Conservation (phyloP, 228 moss, liverwort and hornwort genomes). For the Sphagnum magellanicum region DNA sequence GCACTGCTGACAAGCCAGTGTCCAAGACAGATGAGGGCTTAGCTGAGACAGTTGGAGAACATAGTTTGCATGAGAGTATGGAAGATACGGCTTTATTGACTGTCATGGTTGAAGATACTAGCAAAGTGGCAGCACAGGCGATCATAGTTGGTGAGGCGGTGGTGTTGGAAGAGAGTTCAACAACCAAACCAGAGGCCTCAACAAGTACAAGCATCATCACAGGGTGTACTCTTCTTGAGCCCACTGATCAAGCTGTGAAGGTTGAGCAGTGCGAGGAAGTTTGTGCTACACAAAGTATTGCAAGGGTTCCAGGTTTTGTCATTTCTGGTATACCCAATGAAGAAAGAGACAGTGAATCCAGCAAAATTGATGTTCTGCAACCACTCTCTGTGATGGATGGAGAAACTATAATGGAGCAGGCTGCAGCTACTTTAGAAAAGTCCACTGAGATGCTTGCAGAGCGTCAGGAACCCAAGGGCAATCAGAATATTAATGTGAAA, state of each 20-base stretch:
- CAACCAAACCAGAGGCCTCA: constrained; percentile 18
- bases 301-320: constrained; percentile 18
- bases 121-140: constrained; percentile 6
- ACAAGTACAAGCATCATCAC: constrained; percentile 4
- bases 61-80: not conserved
- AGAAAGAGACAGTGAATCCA: constrained; percentile 20
- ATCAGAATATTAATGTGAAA: constrained; percentile 46
- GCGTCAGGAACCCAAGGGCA: constrained; percentile 18
- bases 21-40: constrained; percentile 13
- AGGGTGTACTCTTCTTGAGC: constrained; percentile 9
- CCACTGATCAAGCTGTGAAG: constrained; percentile 23
- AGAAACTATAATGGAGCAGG: constrained; percentile 12
- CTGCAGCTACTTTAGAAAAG: constrained; percentile 16
- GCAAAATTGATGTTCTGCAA: constrained; percentile 6
- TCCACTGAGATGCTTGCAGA: constrained; percentile 11
- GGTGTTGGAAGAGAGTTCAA: constrained; percentile 11
- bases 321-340: constrained; percentile 21
- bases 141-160: constrained; percentile 15
- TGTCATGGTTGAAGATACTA: too few species aligned
- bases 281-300: constrained; percentile 20
- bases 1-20: constrained; percentile 21
- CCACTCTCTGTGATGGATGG: constrained; percentile 19
- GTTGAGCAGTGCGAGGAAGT: constrained; percentile 36
- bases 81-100: not conserved
- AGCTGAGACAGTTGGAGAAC: constrained; percentile 5